Conservation (phyloP, 257 asterid species). For the Przewalskia tangutica region DNA sequence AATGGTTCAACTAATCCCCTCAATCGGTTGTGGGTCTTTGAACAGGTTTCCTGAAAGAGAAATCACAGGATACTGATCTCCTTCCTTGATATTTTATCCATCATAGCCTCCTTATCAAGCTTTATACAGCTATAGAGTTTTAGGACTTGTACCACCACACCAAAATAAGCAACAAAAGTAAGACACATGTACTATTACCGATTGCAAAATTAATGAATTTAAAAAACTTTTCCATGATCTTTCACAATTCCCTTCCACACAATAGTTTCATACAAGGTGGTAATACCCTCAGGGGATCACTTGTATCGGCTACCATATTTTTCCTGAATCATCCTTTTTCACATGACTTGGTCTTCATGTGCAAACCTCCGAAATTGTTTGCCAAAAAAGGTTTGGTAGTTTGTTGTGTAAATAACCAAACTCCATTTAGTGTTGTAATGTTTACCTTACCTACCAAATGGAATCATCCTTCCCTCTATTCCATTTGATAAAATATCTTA, state of each 20-base stretch:
- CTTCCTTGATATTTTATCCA: not conserved
- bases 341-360: not conserved
- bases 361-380: not conserved
- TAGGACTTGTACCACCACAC: not conserved
- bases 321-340: not conserved
- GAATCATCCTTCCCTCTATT: not conserved
- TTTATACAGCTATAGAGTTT: not conserved
- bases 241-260: not conserved
- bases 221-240: not conserved
- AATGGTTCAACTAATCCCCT: not conserved
- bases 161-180: not conserved
- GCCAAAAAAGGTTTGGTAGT: not conserved
- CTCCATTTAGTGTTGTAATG: not conserved
- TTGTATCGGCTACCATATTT: not conserved
- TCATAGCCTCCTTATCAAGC: not conserved
- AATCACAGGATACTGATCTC: not conserved
- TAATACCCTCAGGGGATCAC: not conserved
- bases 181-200: not conserved
- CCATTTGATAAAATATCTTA: not conserved
- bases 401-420: not conserved
- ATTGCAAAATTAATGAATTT: not conserved
- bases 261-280: not conserved
- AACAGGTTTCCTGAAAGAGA: not conserved
- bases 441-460: not conserved
- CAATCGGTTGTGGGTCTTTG: not conserved